Evolutionary conservation across 352 stramenopile genomes (phyloP), one percentile per base, ranked within the genome.

Genomic region (Bremia lactucae): DNA sequence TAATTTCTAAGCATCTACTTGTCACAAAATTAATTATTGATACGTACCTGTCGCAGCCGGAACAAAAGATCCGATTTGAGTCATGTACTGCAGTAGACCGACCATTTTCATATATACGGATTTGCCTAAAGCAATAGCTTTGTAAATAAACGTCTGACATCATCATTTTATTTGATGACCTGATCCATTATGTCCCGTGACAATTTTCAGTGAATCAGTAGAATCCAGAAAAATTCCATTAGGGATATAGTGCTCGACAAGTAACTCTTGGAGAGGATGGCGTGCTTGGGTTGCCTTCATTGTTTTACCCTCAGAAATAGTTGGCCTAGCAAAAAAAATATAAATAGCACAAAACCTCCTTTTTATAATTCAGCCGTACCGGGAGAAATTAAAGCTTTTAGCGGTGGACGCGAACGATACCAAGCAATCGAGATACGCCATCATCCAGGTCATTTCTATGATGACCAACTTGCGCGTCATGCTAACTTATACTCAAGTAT

Each of bases 91-190:
- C 7, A 94, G 36, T 6, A 94, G 48, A 0, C 81, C 81, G 6
- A 91, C 65, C 72, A 83, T 87, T 46, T 88, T 91, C 45, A 94
- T 45, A 50, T 83, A 88, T 11, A 90, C 72, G 5, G 81, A 94
- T 65, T 94, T 94, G 8, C 81, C 81, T 93, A 44, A 26, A 29
- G 11, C 8, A 21, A 1, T n/a, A 36, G 49, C 14, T 9, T n/a
- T 22, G 16, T 46, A 35, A 42, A 41, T 18, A 9, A 22, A 41
- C 18, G 8, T 13, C n/a, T 38, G 3, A 6, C 1, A n/a, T 33
- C 36, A 18, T 42, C 28, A 13, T 28, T 2, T 13, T 35, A 6
- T 6, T 26, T 37, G n/a, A 31, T 39, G 37, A 91, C 81, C 81
- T 19, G 81, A 94, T 62, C 81, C 81, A 45, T 94, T 94, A 42